Evolutionary conservation across 768 basidiomycete genomes (phyloP).

Genomic region (Plicaturopsis crispa): DNA sequence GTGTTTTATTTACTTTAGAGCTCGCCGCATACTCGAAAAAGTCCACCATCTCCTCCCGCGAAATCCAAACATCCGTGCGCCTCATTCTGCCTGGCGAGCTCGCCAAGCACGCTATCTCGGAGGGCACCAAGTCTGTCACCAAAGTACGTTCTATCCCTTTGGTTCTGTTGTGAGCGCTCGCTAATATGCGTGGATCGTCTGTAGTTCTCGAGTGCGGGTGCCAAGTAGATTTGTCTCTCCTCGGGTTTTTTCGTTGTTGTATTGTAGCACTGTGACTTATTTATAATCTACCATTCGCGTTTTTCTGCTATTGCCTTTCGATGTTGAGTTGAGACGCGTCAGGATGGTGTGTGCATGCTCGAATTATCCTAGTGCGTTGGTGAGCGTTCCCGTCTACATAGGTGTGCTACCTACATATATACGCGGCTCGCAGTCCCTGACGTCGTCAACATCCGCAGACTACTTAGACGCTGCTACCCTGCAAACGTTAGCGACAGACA

Average conservation of each 20-base stretch:
- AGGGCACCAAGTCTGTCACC: conserved; percentile 91
- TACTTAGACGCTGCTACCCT: no score
- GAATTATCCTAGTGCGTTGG: no score
- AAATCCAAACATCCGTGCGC: conserved; percentile 96
- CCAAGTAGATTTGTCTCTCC: conserved; percentile 38
- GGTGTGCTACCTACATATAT: no score
- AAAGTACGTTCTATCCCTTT: conserved; percentile 39
- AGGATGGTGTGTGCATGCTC: no score
- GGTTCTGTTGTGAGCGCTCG: conserved; percentile 8
- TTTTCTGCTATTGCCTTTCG: not conserved
- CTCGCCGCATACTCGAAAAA: conserved; percentile 97
- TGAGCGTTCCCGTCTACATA: no score
- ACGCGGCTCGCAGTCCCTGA: no score
- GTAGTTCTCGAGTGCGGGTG: conserved; percentile 66
- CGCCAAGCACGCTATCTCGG: conserved; percentile 90
- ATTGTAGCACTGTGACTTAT: conserved; percentile 8
- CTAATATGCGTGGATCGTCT: conserved; percentile 4
- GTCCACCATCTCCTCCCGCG: conserved; percentile 96
- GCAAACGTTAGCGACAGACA: no score
- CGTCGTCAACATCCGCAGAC: no score
- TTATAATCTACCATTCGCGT: conserved; percentile 5
- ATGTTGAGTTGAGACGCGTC: not conserved
- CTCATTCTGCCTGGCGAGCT: conserved; percentile 96
- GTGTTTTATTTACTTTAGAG: conserved; percentile 37
- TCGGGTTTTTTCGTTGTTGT: conserved; percentile 8